These are phyloP conservation scores for Colletotrichum cereale DNA, from an alignment of 2,329 filamentous ascomycete species.

Conservation along the genomic window DNA sequence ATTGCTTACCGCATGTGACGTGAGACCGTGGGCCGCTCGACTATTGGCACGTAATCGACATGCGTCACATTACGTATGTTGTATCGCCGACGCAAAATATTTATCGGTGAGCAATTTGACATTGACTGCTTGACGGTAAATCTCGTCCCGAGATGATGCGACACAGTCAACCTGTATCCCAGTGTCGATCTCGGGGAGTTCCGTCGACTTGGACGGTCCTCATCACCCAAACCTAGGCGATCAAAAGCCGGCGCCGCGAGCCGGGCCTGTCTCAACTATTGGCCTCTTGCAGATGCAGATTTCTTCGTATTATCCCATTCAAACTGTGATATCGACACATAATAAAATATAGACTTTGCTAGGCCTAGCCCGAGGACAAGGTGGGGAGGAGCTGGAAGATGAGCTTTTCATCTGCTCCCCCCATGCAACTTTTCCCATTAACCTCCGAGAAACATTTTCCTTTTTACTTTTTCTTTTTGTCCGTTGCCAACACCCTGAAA, in stretches of 20 bases:
- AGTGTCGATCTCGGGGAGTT: slow-evolving; percentile 27
- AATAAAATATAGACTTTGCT: slow-evolving; percentile 14
- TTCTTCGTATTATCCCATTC: slow-evolving; percentile 14
- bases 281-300: slow-evolving; percentile 14
- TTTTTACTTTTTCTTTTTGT: not conserved
- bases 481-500: not conserved
- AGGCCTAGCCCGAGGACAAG: slow-evolving; percentile 24
- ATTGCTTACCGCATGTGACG: slow-evolving; percentile 8
- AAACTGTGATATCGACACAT: slow-evolving; percentile 29
- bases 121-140: not conserved
- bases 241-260: not conserved
- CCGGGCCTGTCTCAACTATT: not conserved
- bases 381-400: not conserved
- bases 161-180: slow-evolving; percentile 13
- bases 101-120: not conserved
- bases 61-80: not conserved
- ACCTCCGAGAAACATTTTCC: slow-evolving; percentile 32
- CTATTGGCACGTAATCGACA: not conserved
- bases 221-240: slow-evolving; percentile 30
- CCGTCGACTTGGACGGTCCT: not conserved
- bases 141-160: not conserved
- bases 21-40: slow-evolving; percentile 1
- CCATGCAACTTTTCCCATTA: slow-evolving; percentile 30
- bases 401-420: slow-evolving; percentile 3
- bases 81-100: not conserved